These are phyloP conservation scores for Tympanopsis confertula DNA, from an alignment of 2,329 filamentous ascomycete genomes.

Conservation along the genomic window DNA sequence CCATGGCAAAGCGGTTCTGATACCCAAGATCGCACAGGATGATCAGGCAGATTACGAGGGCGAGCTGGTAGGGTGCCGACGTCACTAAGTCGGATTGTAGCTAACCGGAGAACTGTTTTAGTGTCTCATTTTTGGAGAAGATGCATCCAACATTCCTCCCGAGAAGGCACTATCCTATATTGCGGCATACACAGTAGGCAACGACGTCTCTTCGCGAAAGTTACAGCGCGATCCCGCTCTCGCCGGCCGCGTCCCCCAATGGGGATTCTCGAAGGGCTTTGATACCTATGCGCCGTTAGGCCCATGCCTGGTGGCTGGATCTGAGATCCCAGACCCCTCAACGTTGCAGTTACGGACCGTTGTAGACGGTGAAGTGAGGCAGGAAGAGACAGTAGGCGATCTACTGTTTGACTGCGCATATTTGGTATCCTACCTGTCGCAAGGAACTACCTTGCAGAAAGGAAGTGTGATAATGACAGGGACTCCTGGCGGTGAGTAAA, in stretches of 20 bases:
- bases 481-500: constrained; percentile 24
- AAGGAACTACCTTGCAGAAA: constrained; percentile 27
- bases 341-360: constrained; percentile 28
- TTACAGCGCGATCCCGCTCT: constrained; percentile 33
- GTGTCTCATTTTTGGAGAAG: constrained; percentile 33
- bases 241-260: constrained; percentile 41
- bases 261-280: constrained; percentile 44
- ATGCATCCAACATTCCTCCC: constrained; percentile 32
- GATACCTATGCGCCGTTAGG: constrained; percentile 42
- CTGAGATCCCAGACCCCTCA: constrained; percentile 27
- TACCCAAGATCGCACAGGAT: constrained; percentile 35
- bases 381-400: constrained; percentile 25
- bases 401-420: constrained; percentile 30
- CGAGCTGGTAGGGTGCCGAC: constrained; percentile 15
- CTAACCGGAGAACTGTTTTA: constrained; percentile 2
- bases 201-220: constrained; percentile 41
- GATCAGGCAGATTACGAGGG: constrained; percentile 35
- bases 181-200: constrained; percentile 38
- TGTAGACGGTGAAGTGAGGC: constrained; percentile 33
- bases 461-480: constrained; percentile 32
- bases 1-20: constrained; percentile 19
- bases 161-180: constrained; percentile 34
- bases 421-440: constrained; percentile 21
- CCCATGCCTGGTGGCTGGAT: constrained; percentile 29
- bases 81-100: background rate